A percentile compares a stretch with the other conserved stretches of the same genome.
Evolutionary conservation across 768 basidiomycete species (phyloP).

Genomic region (Suillus occidentalis): DNA sequence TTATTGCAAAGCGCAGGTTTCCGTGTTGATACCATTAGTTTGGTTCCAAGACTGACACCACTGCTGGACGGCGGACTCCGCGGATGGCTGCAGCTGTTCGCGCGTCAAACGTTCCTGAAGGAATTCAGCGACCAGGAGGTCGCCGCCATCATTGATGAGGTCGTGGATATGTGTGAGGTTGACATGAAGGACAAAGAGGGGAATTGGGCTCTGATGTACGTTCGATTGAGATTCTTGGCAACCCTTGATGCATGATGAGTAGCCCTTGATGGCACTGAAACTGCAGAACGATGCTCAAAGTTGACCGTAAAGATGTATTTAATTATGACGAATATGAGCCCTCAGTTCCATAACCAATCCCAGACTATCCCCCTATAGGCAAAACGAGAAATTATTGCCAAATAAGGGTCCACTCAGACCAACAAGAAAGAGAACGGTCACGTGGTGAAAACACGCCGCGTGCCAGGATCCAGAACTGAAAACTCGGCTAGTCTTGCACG

Average conservation of each 20-base stretch:
- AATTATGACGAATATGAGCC: not conserved
- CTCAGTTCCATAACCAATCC: not conserved
- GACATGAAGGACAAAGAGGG: conserved; percentile 61
- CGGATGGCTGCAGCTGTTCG: conserved; percentile 73
- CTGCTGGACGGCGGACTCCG: conserved; percentile 48
- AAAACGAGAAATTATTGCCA: conserved; percentile 16
- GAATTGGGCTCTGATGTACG: conserved; percentile 73
- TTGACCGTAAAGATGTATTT: not conserved
- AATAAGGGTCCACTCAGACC: conserved; percentile 19
- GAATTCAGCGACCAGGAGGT: conserved; percentile 55
- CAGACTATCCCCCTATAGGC: not conserved
- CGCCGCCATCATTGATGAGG: conserved; percentile 59
- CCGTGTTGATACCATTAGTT: conserved; percentile 48
- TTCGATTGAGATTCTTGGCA: conserved; percentile 64
- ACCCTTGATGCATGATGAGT: conserved; percentile 35
- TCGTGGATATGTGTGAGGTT: conserved; percentile 51
- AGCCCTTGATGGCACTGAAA: not conserved
- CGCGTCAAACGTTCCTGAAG: conserved; percentile 56
- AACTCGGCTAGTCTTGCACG: not conserved
- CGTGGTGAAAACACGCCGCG: conserved; percentile 20
- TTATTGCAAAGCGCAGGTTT: conserved; percentile 60
- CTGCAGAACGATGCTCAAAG: not conserved
- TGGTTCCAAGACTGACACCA: conserved; percentile 56
- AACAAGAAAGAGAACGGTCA: conserved; percentile 26
- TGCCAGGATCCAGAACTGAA: not conserved